Base-by-base conservation (phyloP, 2,329 filamentous ascomycete species). In the Cryphonectria radicalis region DNA sequence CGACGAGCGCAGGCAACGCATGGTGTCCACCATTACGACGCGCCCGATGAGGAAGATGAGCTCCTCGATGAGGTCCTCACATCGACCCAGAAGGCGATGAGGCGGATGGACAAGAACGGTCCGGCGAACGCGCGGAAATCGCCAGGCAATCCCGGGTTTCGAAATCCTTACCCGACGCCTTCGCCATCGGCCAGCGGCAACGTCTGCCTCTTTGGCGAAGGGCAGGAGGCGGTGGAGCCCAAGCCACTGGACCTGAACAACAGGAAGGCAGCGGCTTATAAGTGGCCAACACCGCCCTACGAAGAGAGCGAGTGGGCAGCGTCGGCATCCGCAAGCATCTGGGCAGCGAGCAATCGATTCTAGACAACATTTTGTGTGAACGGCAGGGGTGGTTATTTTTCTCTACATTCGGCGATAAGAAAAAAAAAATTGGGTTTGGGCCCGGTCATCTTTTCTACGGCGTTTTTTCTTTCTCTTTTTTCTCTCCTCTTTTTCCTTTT, bases 221-320 rank as follows among this genome's bases (percentile, higher is more conserved):
- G 87, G 37, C 85, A 88, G 50, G 87, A 90, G 77, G 84, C 84
- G 0, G 81, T 90, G 46, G 88, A 91, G 1, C 89, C 91, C 11
- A 93, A 92, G 80, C 92, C 93, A 14, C 81, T 95, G 74, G 88
- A 93, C 75, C 89, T 93, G 69, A 85, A 86, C 62, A 43, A 46
- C 77, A 89, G 89, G 78, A 87, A 88, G 84, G 77, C 83, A 0
- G 79, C 81, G 17, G 82, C 84, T 73, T 84, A 88, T 77, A 96
- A 97, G 82, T 98, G 95, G 92, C 95, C 95, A 3, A 98, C 96
- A 22, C 96, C 96, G 32, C 95, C 96, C 4, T 97, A 98, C 76
- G 95, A 97, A 78, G 95, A 97, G 77, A 91, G 91, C 74, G 95
- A 97, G 79, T 98, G 95, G 95, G 94, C 92, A 25, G 90, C 92